Evolutionary conservation across 805 yeast genomes (phyloP).

Genomic region (Candida boidinii): DNA sequence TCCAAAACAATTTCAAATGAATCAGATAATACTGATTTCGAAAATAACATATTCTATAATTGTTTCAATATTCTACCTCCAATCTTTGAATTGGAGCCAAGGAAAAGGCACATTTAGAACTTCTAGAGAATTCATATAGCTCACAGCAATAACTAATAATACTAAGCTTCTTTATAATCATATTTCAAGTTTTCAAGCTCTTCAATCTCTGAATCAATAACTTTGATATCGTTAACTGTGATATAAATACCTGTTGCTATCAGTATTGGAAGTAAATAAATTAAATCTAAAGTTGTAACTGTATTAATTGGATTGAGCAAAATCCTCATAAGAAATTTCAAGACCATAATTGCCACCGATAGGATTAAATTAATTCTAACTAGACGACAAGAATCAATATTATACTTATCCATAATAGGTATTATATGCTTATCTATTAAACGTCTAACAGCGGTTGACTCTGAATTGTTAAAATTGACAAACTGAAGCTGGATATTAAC

Average conservation of each 20-base stretch:
- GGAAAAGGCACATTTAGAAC: too few relatives aligned
- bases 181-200: constrained; percentile 17
- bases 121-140: too few relatives aligned
- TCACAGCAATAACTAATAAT: too few relatives aligned
- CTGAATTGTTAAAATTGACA: constrained; percentile 1
- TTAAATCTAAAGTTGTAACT: constrained; percentile 15
- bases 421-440: constrained; percentile 2
- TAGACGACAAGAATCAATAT: background rate
- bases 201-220: constrained; percentile 11
- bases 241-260: constrained; percentile 11
- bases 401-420: background rate
- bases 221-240: constrained; percentile 10
- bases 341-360: too few relatives aligned
- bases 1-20: constrained; percentile 3
- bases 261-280: constrained; percentile 19
- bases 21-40: background rate
- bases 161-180: constrained; percentile 23
- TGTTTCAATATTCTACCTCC: constrained; percentile 12
- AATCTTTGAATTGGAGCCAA: too few relatives aligned
- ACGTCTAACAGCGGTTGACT: too few relatives aligned
- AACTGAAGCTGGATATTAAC: constrained; percentile 13
- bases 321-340: too few relatives aligned
- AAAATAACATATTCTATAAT: constrained; percentile 7
- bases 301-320: too few relatives aligned
- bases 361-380: too few relatives aligned